Evolutionary conservation across 768 basidiomycete species (phyloP).

Genomic region (Termitomyces sp.): DNA sequence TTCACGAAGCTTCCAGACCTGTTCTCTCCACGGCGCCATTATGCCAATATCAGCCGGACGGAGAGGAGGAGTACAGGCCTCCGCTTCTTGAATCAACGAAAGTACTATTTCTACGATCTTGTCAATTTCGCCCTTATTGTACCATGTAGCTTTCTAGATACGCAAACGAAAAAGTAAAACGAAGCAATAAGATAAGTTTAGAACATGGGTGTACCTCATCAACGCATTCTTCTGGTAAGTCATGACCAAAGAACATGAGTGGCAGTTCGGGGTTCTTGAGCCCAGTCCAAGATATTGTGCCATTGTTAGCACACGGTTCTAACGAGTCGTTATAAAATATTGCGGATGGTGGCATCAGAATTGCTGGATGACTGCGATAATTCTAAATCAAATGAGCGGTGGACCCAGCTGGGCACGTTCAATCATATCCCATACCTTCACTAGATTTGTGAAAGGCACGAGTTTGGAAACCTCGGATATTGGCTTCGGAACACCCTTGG

Average conservation of each 20-base stretch:
- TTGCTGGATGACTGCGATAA: conserved; percentile 49
- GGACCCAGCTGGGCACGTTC: neutral
- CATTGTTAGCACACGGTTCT: conserved; percentile 42
- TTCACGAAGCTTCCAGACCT: conserved; percentile 49
- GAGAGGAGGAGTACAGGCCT: conserved; percentile 35
- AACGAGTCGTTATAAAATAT: conserved; percentile 51
- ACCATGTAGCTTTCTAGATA: conserved; percentile 44
- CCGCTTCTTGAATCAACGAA: conserved; percentile 34
- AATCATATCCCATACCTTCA: conserved; percentile 30
- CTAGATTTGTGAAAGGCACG: conserved; percentile 37
- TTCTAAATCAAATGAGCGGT: conserved; percentile 25
- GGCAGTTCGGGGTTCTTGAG: conserved; percentile 37
- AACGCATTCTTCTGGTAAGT: conserved; percentile 37
- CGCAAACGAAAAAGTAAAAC: neutral
- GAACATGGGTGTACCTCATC: conserved; percentile 39
- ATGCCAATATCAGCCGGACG: conserved; percentile 41
- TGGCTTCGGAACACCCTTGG: conserved; percentile 2
- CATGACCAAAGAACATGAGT: conserved; percentile 41
- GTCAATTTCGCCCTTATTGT: conserved; percentile 44
- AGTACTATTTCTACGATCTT: conserved; percentile 34
- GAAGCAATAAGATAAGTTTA: neutral
- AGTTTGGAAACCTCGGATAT: conserved; percentile 10
- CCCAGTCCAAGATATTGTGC: conserved; percentile 36
- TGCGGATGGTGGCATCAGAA: conserved; percentile 51
- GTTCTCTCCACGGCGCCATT: conserved; percentile 51